Evolutionary conservation across 2,329 filamentous ascomycete genomes (phyloP), one percentile per base, ranked within the genome.

Genomic region (Magnaporthiopsis incrustans): DNA sequence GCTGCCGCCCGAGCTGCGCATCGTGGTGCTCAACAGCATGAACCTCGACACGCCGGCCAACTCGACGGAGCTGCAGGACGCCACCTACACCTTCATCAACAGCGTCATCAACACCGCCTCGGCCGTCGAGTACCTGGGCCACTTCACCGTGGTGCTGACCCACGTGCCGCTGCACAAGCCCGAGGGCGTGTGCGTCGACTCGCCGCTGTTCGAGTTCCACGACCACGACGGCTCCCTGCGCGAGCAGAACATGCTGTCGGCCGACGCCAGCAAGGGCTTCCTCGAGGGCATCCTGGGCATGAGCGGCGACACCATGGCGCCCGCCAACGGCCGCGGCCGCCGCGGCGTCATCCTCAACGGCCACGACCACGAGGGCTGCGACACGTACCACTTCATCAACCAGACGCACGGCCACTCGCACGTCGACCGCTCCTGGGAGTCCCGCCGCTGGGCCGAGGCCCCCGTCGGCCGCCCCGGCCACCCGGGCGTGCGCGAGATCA

Each of bases 331-430:
- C 1, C 77, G 78, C 62, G 91, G 92, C 1, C 81, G 91, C 22
- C 83, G 80, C 11, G 93, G 94, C 0, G 77, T 98, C 7, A 87
- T 99, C 32, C 77, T 99, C 56, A 97, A 93, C 61, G 95, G 95
- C 0, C 95, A 99, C 73, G 95, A 99, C 72, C 95, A 99, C 74
- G 91, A 90, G 69, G 95, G 95, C 8, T 99, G 95, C 73, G 92
- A 98, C 75, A 89, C 89, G 10, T 89, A 89, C 71, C 95, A 99
- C 78, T 94, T 84, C 71, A 82, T 92, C 72, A 88, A 90, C 74
- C 86, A 89, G 71, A 82, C 81, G 22, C 73, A 78, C 60, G 77
- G 76, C 59, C 75, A 75, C 4, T 68, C 69, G 2, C 66, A 71
- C 0, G 73, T 73, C 1, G 77, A 82, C 15, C 76, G 81, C 2